Base-by-base conservation (phyloP, 331 rosid genomes). In the Pyrus hybrid region DNA sequence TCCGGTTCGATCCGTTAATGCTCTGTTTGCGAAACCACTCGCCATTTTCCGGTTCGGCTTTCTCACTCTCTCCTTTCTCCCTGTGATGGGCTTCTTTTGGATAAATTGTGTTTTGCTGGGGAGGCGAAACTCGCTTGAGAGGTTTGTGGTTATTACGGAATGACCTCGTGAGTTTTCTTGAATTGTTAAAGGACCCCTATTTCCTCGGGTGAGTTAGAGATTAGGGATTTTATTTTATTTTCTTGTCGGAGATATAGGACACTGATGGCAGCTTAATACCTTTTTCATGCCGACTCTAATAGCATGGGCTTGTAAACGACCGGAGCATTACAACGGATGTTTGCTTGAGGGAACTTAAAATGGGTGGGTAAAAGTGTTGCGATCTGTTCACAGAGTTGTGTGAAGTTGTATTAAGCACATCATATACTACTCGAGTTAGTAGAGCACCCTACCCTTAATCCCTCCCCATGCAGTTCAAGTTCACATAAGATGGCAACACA, bases 11-110 rank as follows among this genome's bases (percentile, higher is more conserved):
- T 81, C 57, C 16, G 65, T 7, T 7, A 79, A 35, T 4, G 86
- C 82, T 83, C 81, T 85, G 80, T 18, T 76, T 20, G 81, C 71
- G 67, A 92, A 71, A 14, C 87, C 76, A 64, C 29, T 83, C 58
- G 97, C 88, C 97, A 89, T 88, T 74, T 79, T 30, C 70, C 54
- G 33, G n/a, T 26, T 68, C 53, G 67, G 67, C 14, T 32, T 51
- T 23, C 5, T 23, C 32, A 13, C 17, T 16, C 18, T 17, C 5
- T 5, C 21, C 21, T 2, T 51, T 2, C 17, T 43, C 57, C 1
- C 13, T 51, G 49, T 6, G 4, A 37, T 23, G 20, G 13, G 60
- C 14, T 30, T 33, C 12, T 2, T 13, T 16, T 30, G 25, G 7
- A 3, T 72, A 57, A 14, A 8, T 1, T 6, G 12, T 58, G 57